phyloP scores from a whole-genome alignment of 2,329 filamentous ascomycete species.

The Aspergillus sclerotialis region DNA sequence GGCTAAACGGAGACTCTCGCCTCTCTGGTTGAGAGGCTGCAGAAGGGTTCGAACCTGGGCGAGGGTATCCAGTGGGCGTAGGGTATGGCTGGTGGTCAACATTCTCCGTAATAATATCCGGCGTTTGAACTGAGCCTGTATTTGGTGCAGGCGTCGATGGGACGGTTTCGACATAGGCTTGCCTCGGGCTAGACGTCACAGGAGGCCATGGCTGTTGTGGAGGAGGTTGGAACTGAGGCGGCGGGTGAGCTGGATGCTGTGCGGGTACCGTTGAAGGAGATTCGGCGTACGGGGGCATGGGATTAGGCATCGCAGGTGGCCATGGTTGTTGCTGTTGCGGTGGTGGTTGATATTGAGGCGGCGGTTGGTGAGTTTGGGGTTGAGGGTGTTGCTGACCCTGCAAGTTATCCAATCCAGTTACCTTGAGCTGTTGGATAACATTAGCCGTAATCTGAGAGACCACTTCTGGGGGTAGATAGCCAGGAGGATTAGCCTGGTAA shows the following conservation, averaged over 20 bases:
- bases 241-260: slow-evolving; percentile 14
- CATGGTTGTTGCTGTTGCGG: slow-evolving; percentile 18
- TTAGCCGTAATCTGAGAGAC: slow-evolving; percentile 55
- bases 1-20: slow-evolving; percentile 29
- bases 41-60: slow-evolving; percentile 15
- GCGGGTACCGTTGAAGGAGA: slow-evolving; percentile 10
- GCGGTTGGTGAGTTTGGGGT: slow-evolving; percentile 22
- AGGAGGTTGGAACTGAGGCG: slow-evolving; percentile 7
- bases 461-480: slow-evolving; percentile 52
- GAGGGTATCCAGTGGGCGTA: slow-evolving; percentile 12
- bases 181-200: slow-evolving; percentile 2
- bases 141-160: neutral
- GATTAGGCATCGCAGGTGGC: slow-evolving; percentile 9
- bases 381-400: slow-evolving; percentile 17
- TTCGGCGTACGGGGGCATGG: slow-evolving; percentile 11
- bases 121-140: neutral
- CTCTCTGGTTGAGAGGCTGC: slow-evolving; percentile 17
- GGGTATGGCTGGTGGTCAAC: slow-evolving; percentile 15
- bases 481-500: slow-evolving; percentile 42
- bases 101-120: slow-evolving; percentile 3
- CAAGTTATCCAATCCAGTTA: slow-evolving; percentile 31
- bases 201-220: slow-evolving; percentile 17
- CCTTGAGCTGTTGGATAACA: slow-evolving; percentile 53
- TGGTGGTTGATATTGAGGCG: slow-evolving; percentile 11
- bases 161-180: neutral